These are phyloP conservation scores for Coemansia sp. DNA, from an alignment of 192 early-diverging fungal genomes.

Conservation along the genomic window DNA sequence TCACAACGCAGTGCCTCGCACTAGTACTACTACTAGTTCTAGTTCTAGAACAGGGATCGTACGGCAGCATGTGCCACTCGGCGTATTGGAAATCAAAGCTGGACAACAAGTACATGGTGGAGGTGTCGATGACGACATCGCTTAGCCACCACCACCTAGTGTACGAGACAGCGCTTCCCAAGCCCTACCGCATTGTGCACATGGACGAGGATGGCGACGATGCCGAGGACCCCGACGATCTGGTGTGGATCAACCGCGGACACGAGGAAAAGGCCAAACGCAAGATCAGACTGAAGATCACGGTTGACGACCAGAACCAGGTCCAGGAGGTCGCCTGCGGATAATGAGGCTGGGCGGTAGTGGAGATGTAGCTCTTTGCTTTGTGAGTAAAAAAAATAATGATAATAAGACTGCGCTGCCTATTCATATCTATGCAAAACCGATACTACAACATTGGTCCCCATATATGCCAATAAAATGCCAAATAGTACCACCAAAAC, in stretches of 20 bases:
- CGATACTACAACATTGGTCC: too few relatives aligned
- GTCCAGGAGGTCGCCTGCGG: conserved; percentile 44
- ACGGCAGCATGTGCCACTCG: conserved; percentile 41
- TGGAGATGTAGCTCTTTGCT: too few relatives aligned
- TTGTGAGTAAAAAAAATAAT: too few relatives aligned
- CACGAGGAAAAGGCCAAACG: conserved; percentile 46
- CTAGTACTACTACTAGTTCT: neutral
- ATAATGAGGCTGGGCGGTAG: neutral
- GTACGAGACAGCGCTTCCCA: conserved; percentile 47
- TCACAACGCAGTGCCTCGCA: neutral
- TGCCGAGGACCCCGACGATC: conserved; percentile 42
- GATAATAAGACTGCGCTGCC: too few relatives aligned
- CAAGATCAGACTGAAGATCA: conserved; percentile 36
- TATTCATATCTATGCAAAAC: too few relatives aligned
- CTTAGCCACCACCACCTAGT: conserved; percentile 36
- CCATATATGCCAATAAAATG: too few relatives aligned
- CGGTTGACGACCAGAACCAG: conserved; percentile 47
- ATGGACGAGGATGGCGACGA: conserved; percentile 43
- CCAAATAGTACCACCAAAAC: too few relatives aligned
- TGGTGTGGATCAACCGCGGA: conserved; percentile 43
- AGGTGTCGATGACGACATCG: conserved; percentile 30
- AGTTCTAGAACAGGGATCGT: neutral
- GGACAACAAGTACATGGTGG: conserved; percentile 38
- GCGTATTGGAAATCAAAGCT: conserved; percentile 39
- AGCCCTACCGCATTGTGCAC: conserved; percentile 52